phyloP scores from a whole-genome alignment of 768 basidiomycete genomes.

The Calvatia gigantea region DNA sequence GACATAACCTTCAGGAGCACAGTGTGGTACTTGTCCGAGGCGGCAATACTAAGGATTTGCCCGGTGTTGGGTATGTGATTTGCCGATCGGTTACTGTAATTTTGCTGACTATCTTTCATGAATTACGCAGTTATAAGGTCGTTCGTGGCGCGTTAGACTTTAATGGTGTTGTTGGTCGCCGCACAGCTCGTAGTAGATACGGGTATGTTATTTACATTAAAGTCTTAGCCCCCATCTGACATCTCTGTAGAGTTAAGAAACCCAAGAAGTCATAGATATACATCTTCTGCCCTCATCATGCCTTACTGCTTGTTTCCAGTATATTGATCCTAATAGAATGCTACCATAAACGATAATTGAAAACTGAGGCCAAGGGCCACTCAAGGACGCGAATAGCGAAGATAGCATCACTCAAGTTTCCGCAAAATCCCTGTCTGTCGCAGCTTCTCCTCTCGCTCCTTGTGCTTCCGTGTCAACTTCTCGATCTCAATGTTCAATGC shows the following conservation, averaged over 20 bases:
- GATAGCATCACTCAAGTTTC: slow-evolving; percentile 18
- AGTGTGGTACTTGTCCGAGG: slow-evolving; percentile 94
- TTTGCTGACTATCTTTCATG: background rate
- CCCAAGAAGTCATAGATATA: slow-evolving; percentile 62
- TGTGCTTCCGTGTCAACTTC: slow-evolving; percentile 59
- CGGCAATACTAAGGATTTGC: slow-evolving; percentile 95
- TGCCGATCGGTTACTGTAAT: background rate
- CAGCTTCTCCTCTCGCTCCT: slow-evolving; percentile 60
- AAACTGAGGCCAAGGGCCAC: background rate
- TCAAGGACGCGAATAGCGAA: background rate
- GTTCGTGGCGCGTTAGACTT: slow-evolving; percentile 92
- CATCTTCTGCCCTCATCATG: slow-evolving; percentile 8
- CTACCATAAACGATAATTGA: background rate
- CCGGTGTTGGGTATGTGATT: slow-evolving; percentile 79
- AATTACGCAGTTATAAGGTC: slow-evolving; percentile 76
- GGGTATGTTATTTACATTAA: slow-evolving; percentile 49
- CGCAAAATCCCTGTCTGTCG: slow-evolving; percentile 62
- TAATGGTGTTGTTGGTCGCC: slow-evolving; percentile 82
- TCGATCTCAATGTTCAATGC: slow-evolving; percentile 90
- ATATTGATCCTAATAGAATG: slow-evolving; percentile 7
- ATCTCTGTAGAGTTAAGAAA: slow-evolving; percentile 67
- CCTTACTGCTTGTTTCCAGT: background rate
- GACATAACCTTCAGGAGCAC: slow-evolving; percentile 97
- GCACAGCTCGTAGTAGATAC: slow-evolving; percentile 84
- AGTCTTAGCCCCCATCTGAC: slow-evolving; percentile 11